A percentile compares a stretch with the other conserved stretches of the same genome.
Evolutionary conservation across 345 rosid genomes (phyloP).

Genomic region (Adansonia digitata): DNA sequence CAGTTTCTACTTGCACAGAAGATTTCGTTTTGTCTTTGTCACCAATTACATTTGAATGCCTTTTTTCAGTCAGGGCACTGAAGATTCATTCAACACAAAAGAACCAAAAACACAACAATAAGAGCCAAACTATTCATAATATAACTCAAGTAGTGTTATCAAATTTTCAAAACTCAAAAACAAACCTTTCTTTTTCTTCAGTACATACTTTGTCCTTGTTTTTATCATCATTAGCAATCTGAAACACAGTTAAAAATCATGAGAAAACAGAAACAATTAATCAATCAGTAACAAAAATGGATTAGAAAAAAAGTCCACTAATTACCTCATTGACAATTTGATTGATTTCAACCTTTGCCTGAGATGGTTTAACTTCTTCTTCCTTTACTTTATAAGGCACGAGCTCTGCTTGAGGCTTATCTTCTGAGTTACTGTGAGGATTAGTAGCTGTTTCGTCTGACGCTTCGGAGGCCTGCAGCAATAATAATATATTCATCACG

Average conservation of each 20-base stretch:
- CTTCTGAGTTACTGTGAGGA: constrained; percentile 14
- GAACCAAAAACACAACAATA: constrained; percentile 3
- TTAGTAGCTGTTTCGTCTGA: constrained; percentile 22
- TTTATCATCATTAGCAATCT: constrained; percentile 25
- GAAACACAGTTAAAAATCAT: neutral
- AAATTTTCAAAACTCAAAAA: neutral
- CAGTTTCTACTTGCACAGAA: constrained; percentile 24
- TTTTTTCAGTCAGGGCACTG: constrained; percentile 12
- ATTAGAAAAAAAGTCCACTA: neutral
- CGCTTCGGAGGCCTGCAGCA: constrained; percentile 38
- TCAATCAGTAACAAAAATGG: neutral
- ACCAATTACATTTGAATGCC: constrained; percentile 10
- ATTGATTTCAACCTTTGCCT: constrained; percentile 17
- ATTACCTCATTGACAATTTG: constrained; percentile 26
- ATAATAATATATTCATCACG: neutral
- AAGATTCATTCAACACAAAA: constrained; percentile 10
- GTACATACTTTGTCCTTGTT: constrained; percentile 14
- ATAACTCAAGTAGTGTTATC: neutral
- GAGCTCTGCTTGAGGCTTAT: constrained; percentile 14
- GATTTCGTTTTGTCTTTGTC: constrained; percentile 35
- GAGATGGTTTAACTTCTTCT: constrained; percentile 13
- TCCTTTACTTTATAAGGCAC: constrained; percentile 15
- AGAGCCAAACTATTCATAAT: neutral
- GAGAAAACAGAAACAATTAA: constrained; percentile 14
- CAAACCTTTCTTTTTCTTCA: constrained; percentile 44